Evolutionary conservation across 345 rosid species (phyloP), one percentile per base, ranked within the genome.

Genomic region (Erodium maritimum): DNA sequence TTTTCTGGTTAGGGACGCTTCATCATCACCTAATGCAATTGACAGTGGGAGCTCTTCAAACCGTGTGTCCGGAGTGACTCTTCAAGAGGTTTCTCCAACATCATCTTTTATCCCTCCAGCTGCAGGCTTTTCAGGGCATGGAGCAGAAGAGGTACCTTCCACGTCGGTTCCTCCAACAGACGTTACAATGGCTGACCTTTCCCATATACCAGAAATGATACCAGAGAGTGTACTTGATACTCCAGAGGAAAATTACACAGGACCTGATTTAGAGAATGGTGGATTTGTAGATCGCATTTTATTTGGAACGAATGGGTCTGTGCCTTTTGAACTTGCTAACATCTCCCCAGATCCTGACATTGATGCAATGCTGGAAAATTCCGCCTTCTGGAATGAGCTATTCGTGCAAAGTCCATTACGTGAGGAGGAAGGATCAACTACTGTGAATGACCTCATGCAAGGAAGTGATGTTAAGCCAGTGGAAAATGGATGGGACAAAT

Each of bases 271-370:
- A 45, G 81, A 56, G 23, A 50, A 66, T 65, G 78, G 67, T 71
- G 79, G 70, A 33, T 79, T 71, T 59, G 55, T 80, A 62, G 88
- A 85, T 68, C 69, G 82, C 20, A 56, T 64, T 52, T 71, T 79
- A 63, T 61, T 81, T 57, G 74, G 50, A 33, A 25, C 57, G 20
- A 60, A 80, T 57, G 90, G 70, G 22, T 60, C 73, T 50, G 14
- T 73, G 46, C 78, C 83, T 16, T 61, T 85, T 56, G 96, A 82
- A 46, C 59, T 87, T 13, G 88, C 74, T 19, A 76, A 60, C 65
- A 63, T 86, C 58, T 61, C 80, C 58, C 33, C 77, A 24, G 89
- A 85, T 70, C 73, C 83, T 0, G 94, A 94, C 64, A 60, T 90
- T 25, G 90, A 85, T 61, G 81, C 83, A 52, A 65, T 84, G 64